A percentile compares a stretch with the other conserved stretches of the same genome.
phyloP scores from a whole-genome alignment of 495 filamentous ascomycete genomes.

The Gamarada debralockiae region DNA sequence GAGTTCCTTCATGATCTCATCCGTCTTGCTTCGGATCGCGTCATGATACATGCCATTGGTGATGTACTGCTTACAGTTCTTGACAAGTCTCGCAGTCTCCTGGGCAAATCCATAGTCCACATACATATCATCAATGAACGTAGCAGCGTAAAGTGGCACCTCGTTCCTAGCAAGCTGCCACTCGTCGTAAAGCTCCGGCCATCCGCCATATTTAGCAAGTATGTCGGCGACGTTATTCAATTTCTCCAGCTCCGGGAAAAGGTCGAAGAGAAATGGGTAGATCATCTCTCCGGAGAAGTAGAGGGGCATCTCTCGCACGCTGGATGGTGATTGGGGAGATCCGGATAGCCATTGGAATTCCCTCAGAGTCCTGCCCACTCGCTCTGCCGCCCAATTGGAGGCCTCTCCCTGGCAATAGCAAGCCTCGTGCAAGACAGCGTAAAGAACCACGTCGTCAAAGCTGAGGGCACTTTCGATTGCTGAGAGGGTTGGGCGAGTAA shows the following conservation, averaged over 20 bases:
- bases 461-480: slow-evolving; percentile 59
- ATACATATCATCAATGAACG: slow-evolving; percentile 93
- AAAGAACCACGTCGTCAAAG: slow-evolving; percentile 75
- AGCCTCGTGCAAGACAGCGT: slow-evolving; percentile 81
- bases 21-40: slow-evolving; percentile 64
- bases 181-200: slow-evolving; percentile 75
- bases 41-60: slow-evolving; percentile 88
- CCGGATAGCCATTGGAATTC: slow-evolving; percentile 41
- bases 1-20: slow-evolving; percentile 67
- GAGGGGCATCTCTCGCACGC: slow-evolving; percentile 48
- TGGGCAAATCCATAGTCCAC: slow-evolving; percentile 72
- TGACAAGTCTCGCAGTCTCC: slow-evolving; percentile 72
- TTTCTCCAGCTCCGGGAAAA: slow-evolving; percentile 64
- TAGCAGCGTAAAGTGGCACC: slow-evolving; percentile 84
- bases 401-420: slow-evolving; percentile 62
- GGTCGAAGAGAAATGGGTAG: slow-evolving; percentile 75
- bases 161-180: slow-evolving; percentile 62
- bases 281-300: slow-evolving; percentile 94
- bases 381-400: slow-evolving; percentile 45
- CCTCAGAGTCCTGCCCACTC: slow-evolving; percentile 32
- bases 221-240: slow-evolving; percentile 63
- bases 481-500: slow-evolving; percentile 67
- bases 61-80: slow-evolving; percentile 72
- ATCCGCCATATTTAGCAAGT: slow-evolving; percentile 61
- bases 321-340: slow-evolving; percentile 16